Evolutionary conservation across 2,329 filamentous ascomycete species (phyloP).

Genomic region (Aspergillus sp.): DNA sequence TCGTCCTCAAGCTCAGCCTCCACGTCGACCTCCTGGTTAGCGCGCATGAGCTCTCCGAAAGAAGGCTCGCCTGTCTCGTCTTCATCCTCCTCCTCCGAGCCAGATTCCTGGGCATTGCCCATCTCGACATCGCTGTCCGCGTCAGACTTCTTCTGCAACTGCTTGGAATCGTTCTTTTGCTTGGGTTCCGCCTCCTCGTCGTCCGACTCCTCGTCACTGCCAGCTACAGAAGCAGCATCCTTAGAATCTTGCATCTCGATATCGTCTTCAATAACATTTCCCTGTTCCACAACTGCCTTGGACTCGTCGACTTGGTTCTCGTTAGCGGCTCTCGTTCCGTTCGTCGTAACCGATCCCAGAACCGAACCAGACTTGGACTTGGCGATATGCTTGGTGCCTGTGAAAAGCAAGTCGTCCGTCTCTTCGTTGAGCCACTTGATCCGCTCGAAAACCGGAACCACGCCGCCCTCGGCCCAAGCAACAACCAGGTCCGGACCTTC

Average conservation of each 20-base stretch:
- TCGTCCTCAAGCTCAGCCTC: constrained; percentile 51
- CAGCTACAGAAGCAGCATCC: constrained; percentile 34
- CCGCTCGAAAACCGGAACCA: constrained; percentile 53
- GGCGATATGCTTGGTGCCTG: constrained; percentile 48
- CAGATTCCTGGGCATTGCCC: constrained; percentile 40
- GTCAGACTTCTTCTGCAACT: constrained; percentile 19
- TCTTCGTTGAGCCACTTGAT: constrained; percentile 50
- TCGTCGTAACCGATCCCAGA: constrained; percentile 53
- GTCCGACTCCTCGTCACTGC: constrained; percentile 27
- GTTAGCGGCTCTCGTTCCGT: constrained; percentile 54
- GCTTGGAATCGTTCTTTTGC: constrained; percentile 21
- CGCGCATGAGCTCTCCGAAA: constrained; percentile 82
- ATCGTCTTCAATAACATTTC: constrained; percentile 49
- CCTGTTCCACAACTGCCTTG: constrained; percentile 54
- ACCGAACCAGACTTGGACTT: constrained; percentile 47
- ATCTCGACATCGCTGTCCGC: constrained; percentile 31
- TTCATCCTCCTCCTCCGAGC: constrained; percentile 36
- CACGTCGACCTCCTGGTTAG: constrained; percentile 75
- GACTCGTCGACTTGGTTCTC: constrained; percentile 61
- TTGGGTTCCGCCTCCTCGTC: constrained; percentile 23
- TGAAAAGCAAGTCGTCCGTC: constrained; percentile 48
- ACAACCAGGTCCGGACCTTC: constrained; percentile 50
- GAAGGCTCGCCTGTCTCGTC: constrained; percentile 62
- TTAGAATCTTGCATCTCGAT: constrained; percentile 45
- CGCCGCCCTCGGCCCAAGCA: constrained; percentile 52